A percentile compares a stretch with the other conserved stretches of the same genome.
These are phyloP conservation scores for Chytriomyces sp. DNA, from an alignment of 192 early-diverging fungal species.

Conservation along the genomic window DNA sequence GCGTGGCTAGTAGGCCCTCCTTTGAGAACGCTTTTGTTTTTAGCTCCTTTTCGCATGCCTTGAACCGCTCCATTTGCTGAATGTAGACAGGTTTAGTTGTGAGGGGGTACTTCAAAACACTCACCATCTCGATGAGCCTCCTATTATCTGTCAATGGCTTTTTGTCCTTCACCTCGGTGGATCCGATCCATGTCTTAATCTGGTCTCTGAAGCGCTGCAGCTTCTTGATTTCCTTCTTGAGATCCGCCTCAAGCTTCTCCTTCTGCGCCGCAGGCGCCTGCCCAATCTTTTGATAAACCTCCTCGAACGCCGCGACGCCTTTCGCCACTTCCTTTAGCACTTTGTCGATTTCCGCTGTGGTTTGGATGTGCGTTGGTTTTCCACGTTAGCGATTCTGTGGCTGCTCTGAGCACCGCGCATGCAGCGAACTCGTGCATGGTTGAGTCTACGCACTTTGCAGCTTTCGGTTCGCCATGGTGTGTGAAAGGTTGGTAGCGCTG, in stretches of 20 bases:
- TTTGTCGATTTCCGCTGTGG: conserved; percentile 91
- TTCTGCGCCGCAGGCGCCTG: conserved; percentile 79
- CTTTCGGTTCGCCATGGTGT: not conserved
- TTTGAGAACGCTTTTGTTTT: conserved; percentile 99
- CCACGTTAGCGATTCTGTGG: too few species aligned
- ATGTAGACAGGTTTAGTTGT: not conserved
- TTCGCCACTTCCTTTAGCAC: conserved; percentile 92
- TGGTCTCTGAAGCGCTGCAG: conserved; percentile 94
- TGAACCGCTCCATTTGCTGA: conserved; percentile 98
- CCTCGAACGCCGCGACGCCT: conserved; percentile 94
- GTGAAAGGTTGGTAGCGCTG: too few species aligned
- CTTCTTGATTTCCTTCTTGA: conserved; percentile 99
- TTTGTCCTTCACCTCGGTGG: conserved; percentile 98
- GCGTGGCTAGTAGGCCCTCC: conserved; percentile 81
- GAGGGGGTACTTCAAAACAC: conserved; percentile 3
- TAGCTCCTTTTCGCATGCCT: conserved; percentile 96
- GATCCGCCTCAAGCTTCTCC: conserved; percentile 93
- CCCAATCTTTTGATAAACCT: conserved; percentile 80
- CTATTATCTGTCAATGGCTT: conserved; percentile 83
- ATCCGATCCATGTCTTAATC: conserved; percentile 95
- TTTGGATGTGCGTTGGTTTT: not conserved
- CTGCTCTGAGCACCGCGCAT: not conserved
- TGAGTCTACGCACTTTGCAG: not conserved
- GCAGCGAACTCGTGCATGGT: not conserved
- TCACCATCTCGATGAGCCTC: conserved; percentile 86